Evolutionary conservation across 139 green algal genomes (phyloP).

Genomic region (Haematococcus sp.): DNA sequence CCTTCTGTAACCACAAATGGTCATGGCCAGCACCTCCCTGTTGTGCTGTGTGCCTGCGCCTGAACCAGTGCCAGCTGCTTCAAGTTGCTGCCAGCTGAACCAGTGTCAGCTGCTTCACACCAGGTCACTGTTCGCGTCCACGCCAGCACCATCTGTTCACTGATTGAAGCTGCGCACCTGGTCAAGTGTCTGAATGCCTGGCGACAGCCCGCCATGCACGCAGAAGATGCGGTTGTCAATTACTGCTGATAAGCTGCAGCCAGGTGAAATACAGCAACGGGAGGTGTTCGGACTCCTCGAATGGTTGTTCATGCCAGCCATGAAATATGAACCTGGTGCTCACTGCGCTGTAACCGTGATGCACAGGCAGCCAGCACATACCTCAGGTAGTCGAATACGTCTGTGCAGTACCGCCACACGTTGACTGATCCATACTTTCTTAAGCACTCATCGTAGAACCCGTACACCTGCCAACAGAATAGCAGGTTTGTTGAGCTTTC

Average conservation of each 20-base stretch:
- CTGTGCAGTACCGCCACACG: constrained; percentile 98
- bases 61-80: too few relatives aligned
- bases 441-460: constrained; percentile 99
- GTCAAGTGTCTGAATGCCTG: constrained; percentile 93
- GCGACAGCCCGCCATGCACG: constrained; percentile 96
- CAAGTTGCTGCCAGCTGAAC: too few relatives aligned
- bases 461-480: constrained; percentile 82
- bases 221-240: constrained; percentile 95
- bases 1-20: too few relatives aligned
- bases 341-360: neutral
- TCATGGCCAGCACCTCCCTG: neutral
- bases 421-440: constrained; percentile 99
- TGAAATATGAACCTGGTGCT: too few relatives aligned
- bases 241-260: constrained; percentile 60
- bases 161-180: constrained; percentile 67
- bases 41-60: too few relatives aligned
- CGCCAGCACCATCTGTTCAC: too few relatives aligned
- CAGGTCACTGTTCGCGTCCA: too few relatives aligned
- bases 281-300: too few relatives aligned
- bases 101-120: too few relatives aligned
- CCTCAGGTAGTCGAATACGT: constrained; percentile 99
- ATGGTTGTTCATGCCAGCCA: too few relatives aligned
- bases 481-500: too few relatives aligned
- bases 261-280: too few relatives aligned
- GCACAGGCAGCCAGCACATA: constrained; percentile 12